Evolutionary conservation across 2,329 filamentous ascomycete species (phyloP), one percentile per base, ranked within the genome.

Genomic region (Penicillium sp.): DNA sequence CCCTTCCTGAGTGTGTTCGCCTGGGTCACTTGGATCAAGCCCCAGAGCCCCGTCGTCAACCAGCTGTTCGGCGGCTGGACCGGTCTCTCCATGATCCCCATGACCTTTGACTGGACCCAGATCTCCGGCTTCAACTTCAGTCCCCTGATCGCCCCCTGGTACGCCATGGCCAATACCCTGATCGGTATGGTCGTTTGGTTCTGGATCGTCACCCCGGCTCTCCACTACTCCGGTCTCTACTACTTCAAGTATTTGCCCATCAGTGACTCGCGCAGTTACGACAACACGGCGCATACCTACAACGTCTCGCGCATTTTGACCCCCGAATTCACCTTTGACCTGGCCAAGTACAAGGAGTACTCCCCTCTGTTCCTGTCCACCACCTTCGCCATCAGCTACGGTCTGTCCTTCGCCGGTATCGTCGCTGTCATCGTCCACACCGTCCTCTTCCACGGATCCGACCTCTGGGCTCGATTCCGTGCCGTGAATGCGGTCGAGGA

Each of bases 81-180:
- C 1, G 57, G 57, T 7, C 45, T 60, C 5, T 57, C 56, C 0
- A 38, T 60, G 8, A 35, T 60, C n/a, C 57, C 57, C 3, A 57
- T 60, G 44, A 54, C 56, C 9, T 87, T 89, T 60, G 85, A 89
- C 70, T 88, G 85, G 84, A 84, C 83, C 4, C 83, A 87, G 57
- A 77, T 88, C 45, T 76, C 83, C 3, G 85, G 83, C 40, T 88
- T 80, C 51, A 73, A 85, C 44, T 79, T 80, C 28, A 85, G 82
- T 8, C 85, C 84, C 18, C 67, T 88, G 34, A 83, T 87, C 43
- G 79, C 83, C 3, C 85, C 85, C 4, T 88, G 83, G 82, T 80
- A 84, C 62, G 85, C 84, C 7, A 88, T 88, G 54, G 83, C 81
- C 48, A 89, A 89, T 61, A 86, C 83, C 0, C 65, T 86, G 36